Base-by-base conservation (phyloP, 208 protist genomes). In the Leishmania arabica region DNA sequence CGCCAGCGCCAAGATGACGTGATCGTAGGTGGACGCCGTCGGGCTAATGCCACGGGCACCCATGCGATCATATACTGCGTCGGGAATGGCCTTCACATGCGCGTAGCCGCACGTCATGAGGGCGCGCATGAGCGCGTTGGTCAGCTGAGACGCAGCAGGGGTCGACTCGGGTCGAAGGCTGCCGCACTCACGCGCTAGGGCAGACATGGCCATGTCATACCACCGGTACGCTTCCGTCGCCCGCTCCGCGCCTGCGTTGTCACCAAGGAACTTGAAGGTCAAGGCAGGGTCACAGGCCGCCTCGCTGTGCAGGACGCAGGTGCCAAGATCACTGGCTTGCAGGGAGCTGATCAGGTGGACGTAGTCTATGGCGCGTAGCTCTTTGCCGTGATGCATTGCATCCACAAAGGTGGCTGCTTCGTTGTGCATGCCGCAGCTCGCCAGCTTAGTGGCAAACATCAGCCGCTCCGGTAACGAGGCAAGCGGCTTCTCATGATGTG, bases 21-120 rank as follows among this genome's bases (percentile, higher is more conserved):
- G 75, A 73, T 96, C 91, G 83, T 98, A 98, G 17, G 95, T 98
- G 53, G 84, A 88, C 53, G 89, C 87, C 37, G 93, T 98, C 34
- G 95, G 95, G 9, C 84, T 75, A 51, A 98, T 89, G 68, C 90
- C 88, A 45, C 80, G 87, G 2, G 78, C 73, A 9, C 95, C 95
- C 89, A 98, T 95, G 53, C 86, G 85, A 80, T 98, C 95, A 83
- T 98, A 98, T 31, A 96, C 83, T 0, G 86, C 80, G 62, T 91
- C 82, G 0, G 91, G 82, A 19, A 98, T 85, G 24, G 93, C 91
- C 53, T 86, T 82, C 27, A 95, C 92, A 77, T 95, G 89, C 64
- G 78, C 58, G 82, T 94, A 97, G 74, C 94, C 94, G 79, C 91
- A 96, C 31, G 88, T 95, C 75, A 96, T 81, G 37, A 95, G 88